phyloP scores from a whole-genome alignment of 2,329 filamentous ascomycete species.

The Trichoderma koningii region DNA sequence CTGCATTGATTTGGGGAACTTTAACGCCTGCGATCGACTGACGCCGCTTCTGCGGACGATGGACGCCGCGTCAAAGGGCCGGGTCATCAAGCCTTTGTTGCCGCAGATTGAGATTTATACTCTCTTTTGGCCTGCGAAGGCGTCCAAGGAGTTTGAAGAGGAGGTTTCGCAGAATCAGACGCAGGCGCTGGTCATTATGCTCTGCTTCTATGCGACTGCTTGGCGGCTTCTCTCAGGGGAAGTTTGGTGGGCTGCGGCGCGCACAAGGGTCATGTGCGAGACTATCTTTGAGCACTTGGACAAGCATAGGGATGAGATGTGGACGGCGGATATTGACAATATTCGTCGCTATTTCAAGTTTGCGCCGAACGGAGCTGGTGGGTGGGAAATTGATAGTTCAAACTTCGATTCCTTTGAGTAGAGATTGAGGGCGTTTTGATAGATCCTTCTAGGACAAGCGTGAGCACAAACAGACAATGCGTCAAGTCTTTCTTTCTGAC shows the following conservation, averaged over 20 bases:
- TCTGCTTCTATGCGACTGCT: constrained; percentile 23
- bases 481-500: too few relatives aligned
- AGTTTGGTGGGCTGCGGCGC: constrained; percentile 16
- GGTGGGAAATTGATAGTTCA: constrained; percentile 3
- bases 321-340: constrained; percentile 4
- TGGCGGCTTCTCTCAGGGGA: constrained; percentile 21
- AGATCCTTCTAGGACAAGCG: too few relatives aligned
- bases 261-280: constrained; percentile 24
- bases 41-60: constrained; percentile 16
- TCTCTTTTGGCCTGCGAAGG: constrained; percentile 25
- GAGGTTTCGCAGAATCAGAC: constrained; percentile 5
- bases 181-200: constrained; percentile 18
- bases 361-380: background rate
- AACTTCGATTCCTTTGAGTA: background rate
- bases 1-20: background rate
- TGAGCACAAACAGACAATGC: too few relatives aligned
- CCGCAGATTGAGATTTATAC: constrained; percentile 14
- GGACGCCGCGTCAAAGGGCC: constrained; percentile 12
- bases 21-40: constrained; percentile 14
- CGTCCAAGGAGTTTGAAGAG: constrained; percentile 19
- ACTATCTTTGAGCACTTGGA: constrained; percentile 17
- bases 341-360: constrained; percentile 14
- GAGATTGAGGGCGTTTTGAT: too few relatives aligned
- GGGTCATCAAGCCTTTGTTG: constrained; percentile 12
- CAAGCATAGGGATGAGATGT: background rate